These are phyloP conservation scores for Phytophthora podocarpi DNA, from an alignment of 352 stramenopile species.

Conservation along the genomic window DNA sequence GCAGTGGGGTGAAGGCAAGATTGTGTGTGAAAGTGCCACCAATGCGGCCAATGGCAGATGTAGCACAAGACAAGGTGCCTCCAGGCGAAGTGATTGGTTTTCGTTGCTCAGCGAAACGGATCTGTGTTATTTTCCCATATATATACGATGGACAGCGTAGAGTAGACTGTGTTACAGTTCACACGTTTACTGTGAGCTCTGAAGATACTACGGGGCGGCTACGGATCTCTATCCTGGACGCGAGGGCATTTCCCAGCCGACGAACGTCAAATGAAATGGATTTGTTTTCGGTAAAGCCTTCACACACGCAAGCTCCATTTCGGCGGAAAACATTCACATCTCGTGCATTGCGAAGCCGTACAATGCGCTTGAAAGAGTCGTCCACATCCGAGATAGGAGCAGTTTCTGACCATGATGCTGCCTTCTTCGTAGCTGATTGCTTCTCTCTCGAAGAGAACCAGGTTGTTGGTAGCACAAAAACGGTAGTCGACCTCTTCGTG, in stretches of 20 bases:
- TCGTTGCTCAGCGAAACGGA: conserved; percentile 62
- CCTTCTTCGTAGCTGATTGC: conserved; percentile 55
- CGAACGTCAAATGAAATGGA: conserved; percentile 8
- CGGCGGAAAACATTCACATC: conserved; percentile 20
- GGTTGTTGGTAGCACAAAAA: conserved; percentile 43
- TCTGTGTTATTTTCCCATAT: conserved; percentile 58
- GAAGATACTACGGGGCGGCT: conserved; percentile 58
- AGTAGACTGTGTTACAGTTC: conserved; percentile 68
- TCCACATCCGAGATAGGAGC: not conserved
- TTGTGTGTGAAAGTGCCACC: conserved; percentile 30
- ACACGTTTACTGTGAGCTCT: conserved; percentile 66
- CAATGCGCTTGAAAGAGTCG: not conserved
- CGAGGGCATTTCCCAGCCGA: conserved; percentile 36
- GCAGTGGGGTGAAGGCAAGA: conserved; percentile 7
- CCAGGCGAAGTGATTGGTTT: conserved; percentile 60
- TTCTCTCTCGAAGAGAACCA: conserved; percentile 78
- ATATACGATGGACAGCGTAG: conserved; percentile 27
- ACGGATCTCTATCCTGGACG: conserved; percentile 50
- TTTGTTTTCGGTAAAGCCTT: not conserved
- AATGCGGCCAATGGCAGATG: conserved; percentile 48
- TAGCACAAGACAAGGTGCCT: conserved; percentile 40
- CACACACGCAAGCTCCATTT: conserved; percentile 3
- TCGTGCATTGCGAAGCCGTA: conserved; percentile 10
- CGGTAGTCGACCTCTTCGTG: conserved; percentile 73
- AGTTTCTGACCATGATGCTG: not conserved